Base-by-base conservation (phyloP, 495 filamentous ascomycete genomes). In the Poronia punctata region DNA sequence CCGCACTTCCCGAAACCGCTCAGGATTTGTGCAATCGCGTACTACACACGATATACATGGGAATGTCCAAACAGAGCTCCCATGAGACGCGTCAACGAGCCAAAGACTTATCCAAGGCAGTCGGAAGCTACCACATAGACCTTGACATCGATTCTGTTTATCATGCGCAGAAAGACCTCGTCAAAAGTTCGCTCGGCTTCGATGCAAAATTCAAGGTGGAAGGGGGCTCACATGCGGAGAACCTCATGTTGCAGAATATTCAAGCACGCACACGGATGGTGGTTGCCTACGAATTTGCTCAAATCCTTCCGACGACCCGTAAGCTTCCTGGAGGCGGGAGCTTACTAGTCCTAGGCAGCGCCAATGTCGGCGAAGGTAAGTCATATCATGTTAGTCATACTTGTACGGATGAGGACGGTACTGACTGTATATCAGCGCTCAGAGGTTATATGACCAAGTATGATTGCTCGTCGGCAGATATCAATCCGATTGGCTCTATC, bases 1-100 rank as follows among this genome's bases (percentile, higher is more conserved):
- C 68, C 3, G 57, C 49, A 64, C 40, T 83, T 2, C 83, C 80
- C 4, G 59, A 64, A 24, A 75, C 70, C 0, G 68, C 76, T 0
- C 69, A 84, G 50, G 80, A 84, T 23, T 67, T 86, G 12, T 75
- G 78, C 70, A 61, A 70, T 22, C 53, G 52, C 39, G 69, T 92
- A 20, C 86, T 94, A 53, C 73, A 79, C 34, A 93, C 88, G 0
- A 57, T 64, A 29, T 95, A 83, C 60, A 87, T 96, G 83, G 89
- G 89, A 8, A 95, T 78, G 67, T 57, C 71, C 24, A 69, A 74
- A 38, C 82, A 94, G 44, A 81, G 75, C 10, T 78, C 74, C 14
- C 57, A 62, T 16, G 86, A 90, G 39, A 95, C 89, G 2, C 69
- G 86, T 2, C 61, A 70, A 16, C 70, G 89, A 28, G 84, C 89